Evolutionary conservation across 345 rosid genomes (phyloP).

Genomic region (Noccaea bulbosa): DNA sequence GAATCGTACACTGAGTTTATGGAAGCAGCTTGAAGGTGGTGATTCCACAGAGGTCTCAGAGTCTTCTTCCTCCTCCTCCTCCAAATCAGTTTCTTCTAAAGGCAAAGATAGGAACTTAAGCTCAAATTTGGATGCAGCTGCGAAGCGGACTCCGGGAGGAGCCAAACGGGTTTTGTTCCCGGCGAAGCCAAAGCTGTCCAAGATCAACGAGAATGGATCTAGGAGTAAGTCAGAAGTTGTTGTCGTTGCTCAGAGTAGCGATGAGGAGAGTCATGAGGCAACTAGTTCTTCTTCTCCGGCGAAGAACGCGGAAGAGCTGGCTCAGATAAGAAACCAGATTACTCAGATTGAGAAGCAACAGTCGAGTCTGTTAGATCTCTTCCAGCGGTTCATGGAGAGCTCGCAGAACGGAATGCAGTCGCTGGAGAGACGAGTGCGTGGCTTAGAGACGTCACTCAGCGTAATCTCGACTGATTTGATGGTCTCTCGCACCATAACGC

Average conservation of each 20-base stretch:
- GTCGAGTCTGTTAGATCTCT: constrained; percentile 69
- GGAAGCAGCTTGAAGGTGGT: constrained; percentile 68
- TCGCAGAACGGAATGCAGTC: constrained; percentile 85
- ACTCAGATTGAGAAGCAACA: constrained; percentile 89
- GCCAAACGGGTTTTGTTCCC: constrained; percentile 52
- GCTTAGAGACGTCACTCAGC: constrained; percentile 86
- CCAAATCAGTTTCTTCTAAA: constrained; percentile 44
- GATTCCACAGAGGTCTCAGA: constrained; percentile 51
- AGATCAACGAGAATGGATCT: constrained; percentile 49
- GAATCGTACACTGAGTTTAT: constrained; percentile 70
- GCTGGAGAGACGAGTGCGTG: constrained; percentile 80
- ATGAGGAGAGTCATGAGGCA: constrained; percentile 49
- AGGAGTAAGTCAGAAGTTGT: constrained; percentile 51
- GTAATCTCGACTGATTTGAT: constrained; percentile 77
- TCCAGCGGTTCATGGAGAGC: constrained; percentile 91
- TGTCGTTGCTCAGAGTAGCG: constrained; percentile 54
- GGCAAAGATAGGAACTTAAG: constrained; percentile 42
- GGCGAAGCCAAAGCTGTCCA: constrained; percentile 26
- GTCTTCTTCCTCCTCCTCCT: constrained; percentile 36
- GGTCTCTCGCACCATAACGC: constrained; percentile 39
- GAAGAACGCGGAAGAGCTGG: constrained; percentile 56
- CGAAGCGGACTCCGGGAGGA: constrained; percentile 43
- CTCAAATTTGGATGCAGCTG: constrained; percentile 19
- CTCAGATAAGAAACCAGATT: constrained; percentile 69
- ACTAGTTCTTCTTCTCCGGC: constrained; percentile 39